Evolutionary conservation across 331 rosid species (phyloP).

Genomic region (Dryas integrifolia): DNA sequence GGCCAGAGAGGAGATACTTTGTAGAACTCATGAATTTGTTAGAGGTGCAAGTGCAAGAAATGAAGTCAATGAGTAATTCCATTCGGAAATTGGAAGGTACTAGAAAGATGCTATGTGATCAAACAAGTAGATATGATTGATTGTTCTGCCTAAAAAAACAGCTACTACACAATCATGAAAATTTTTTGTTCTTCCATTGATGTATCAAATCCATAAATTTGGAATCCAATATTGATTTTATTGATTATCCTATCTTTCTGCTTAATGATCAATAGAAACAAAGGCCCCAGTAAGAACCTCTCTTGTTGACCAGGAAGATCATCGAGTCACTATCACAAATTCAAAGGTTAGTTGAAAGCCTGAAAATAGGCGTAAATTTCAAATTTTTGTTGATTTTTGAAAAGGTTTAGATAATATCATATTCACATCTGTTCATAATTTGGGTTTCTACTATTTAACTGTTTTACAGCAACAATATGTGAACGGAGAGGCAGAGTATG

Average conservation of each 20-base stretch:
- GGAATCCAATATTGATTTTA: constrained; percentile 16
- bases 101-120: constrained; percentile 22
- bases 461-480: constrained; percentile 57
- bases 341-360: constrained; percentile 59
- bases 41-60: constrained; percentile 80
- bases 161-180: background rate
- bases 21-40: constrained; percentile 65
- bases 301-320: constrained; percentile 53
- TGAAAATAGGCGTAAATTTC: constrained; percentile 21
- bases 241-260: constrained; percentile 26
- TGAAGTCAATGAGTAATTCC: constrained; percentile 83
- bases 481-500: constrained; percentile 65
- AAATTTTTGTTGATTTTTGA: constrained; percentile 11
- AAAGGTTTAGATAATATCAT: constrained; percentile 19
- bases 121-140: constrained; percentile 1
- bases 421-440: constrained; percentile 23
- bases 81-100: constrained; percentile 82
- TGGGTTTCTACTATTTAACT: constrained; percentile 16
- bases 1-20: constrained; percentile 60
- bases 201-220: background rate
- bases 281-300: constrained; percentile 33
- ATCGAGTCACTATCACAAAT: constrained; percentile 41
- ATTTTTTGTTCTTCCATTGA: background rate
- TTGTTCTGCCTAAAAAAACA: constrained; percentile 12
- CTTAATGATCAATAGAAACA: constrained; percentile 36